Percentiles rank a stretch among this genome's conserved stretches.
Conservation (phyloP, 108 stramenopile genomes). For the Cyclotella atomus region DNA sequence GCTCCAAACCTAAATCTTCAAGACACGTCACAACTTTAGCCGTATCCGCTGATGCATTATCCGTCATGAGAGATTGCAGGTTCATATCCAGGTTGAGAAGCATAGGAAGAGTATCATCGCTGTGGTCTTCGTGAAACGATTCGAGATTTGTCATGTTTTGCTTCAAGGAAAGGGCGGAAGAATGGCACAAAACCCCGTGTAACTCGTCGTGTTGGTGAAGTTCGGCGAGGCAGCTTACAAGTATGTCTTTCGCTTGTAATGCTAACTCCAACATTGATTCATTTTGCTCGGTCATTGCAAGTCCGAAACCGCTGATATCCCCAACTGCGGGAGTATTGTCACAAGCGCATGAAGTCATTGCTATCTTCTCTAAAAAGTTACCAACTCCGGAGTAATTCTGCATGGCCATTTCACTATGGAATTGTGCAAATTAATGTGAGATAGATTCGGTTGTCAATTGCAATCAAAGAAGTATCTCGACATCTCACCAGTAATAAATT, state of each 20-base stretch:
- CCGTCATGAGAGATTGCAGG: conserved; percentile 9
- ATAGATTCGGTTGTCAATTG: neutral
- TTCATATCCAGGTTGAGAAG: conserved; percentile 30
- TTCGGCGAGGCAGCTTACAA: conserved; percentile 48
- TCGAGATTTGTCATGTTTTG: conserved; percentile 40
- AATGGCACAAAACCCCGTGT: conserved; percentile 54
- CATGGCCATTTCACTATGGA: conserved; percentile 55
- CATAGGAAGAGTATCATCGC: conserved; percentile 27
- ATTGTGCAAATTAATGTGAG: neutral
- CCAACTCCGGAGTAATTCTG: conserved; percentile 52
- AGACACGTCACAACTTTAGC: conserved; percentile 21
- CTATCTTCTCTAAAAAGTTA: conserved; percentile 42
- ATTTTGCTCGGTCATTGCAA: conserved; percentile 9
- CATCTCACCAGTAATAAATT: conserved; percentile 53
- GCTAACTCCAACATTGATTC: conserved; percentile 30
- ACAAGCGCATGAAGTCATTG: too few relatives aligned
- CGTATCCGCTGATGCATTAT: conserved; percentile 1
- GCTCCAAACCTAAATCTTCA: conserved; percentile 50
- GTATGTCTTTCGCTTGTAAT: conserved; percentile 52
- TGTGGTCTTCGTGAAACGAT: conserved; percentile 20
- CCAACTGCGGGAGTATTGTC: conserved; percentile 8
- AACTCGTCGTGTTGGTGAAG: conserved; percentile 59
- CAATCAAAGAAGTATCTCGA: neutral
- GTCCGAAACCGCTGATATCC: conserved; percentile 48
- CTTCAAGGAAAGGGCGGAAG: conserved; percentile 58